Percentiles rank a stretch among this genome's conserved stretches.
Evolutionary conservation across 495 filamentous ascomycete genomes (phyloP).

Genomic region (Aspergillus egyptiacus): DNA sequence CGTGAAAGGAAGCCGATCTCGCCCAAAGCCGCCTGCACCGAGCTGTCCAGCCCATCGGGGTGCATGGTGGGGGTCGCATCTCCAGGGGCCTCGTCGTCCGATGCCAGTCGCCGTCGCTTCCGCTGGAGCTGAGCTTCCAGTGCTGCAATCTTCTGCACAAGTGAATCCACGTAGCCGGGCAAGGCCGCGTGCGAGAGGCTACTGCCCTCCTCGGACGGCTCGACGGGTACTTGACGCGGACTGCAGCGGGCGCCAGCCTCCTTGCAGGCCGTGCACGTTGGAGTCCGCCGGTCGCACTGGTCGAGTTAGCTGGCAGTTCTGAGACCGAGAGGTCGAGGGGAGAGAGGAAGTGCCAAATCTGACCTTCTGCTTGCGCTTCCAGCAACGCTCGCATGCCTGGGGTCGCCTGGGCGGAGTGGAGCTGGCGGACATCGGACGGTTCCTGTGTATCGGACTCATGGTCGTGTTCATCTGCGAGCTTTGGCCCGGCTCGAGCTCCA

Average conservation of each 20-base stretch:
- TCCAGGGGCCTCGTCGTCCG: not conserved
- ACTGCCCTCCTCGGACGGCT: slow-evolving; percentile 15
- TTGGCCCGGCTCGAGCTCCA: too few relatives aligned
- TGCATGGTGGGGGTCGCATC: not conserved
- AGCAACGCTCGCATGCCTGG: slow-evolving; percentile 28
- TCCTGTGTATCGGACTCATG: not conserved
- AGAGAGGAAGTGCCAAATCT: not conserved
- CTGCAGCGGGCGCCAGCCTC: slow-evolving; percentile 14
- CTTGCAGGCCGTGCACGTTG: slow-evolving; percentile 21
- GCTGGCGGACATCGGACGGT: not conserved
- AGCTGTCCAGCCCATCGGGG: not conserved
- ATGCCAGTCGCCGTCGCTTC: slow-evolving; percentile 7
- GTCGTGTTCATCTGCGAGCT: too few relatives aligned
- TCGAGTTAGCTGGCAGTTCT: not conserved
- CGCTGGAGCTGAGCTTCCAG: slow-evolving; percentile 12
- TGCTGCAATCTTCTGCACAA: slow-evolving; percentile 21
- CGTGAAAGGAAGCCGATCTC: slow-evolving; percentile 27
- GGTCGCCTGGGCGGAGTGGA: not conserved
- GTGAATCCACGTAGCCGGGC: slow-evolving; percentile 20
- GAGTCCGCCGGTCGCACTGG: slow-evolving; percentile 23
- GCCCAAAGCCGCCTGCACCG: slow-evolving; percentile 24
- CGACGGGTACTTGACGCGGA: slow-evolving; percentile 18
- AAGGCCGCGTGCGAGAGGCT: slow-evolving; percentile 24
- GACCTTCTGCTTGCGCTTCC: slow-evolving; percentile 32
- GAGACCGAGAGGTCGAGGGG: not conserved